phyloP scores from a whole-genome alignment of 2,329 filamentous ascomycete genomes.

The Thelonectria blattea region DNA sequence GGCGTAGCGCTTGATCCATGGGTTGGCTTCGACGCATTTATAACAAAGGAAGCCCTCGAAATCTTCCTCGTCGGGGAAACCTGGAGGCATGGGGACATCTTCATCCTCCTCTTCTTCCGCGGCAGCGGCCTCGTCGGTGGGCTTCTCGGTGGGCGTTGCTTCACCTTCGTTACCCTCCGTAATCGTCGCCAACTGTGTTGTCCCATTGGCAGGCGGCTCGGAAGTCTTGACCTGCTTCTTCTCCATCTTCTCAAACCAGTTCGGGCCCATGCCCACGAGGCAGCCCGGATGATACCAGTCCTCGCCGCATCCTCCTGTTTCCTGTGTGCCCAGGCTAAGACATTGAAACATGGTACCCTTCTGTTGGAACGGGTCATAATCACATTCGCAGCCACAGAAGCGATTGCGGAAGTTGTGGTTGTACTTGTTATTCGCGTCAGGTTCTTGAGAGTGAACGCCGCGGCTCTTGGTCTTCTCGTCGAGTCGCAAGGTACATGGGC shows the following conservation, averaged over 20 bases:
- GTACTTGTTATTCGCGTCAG: constrained; percentile 80
- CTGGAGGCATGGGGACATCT: constrained; percentile 74
- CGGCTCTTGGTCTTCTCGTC: constrained; percentile 76
- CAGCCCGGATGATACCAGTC: constrained; percentile 99
- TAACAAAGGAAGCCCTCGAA: constrained; percentile 94
- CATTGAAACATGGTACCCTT: constrained; percentile 99
- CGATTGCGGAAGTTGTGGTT: constrained; percentile 94
- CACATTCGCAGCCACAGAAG: constrained; percentile 88
- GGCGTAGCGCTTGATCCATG: constrained; percentile 92
- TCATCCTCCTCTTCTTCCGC: constrained; percentile 57
- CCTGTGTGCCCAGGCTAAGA: constrained; percentile 78
- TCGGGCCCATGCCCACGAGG: constrained; percentile 77
- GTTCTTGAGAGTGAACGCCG: constrained; percentile 77
- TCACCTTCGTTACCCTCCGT: constrained; percentile 53
- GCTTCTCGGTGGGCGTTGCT: constrained; percentile 27
- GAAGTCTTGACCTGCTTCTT: constrained; percentile 42
- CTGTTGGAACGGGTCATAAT: constrained; percentile 87
- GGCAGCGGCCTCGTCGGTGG: constrained; percentile 24
- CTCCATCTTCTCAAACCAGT: constrained; percentile 68
- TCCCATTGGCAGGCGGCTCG: constrained; percentile 23
- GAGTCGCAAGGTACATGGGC: constrained; percentile 77
- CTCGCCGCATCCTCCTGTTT: constrained; percentile 90
- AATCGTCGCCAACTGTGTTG: constrained; percentile 53
- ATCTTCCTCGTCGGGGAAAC: constrained; percentile 86
- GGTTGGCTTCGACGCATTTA: constrained; percentile 85